Conservation (phyloP, 2,329 filamentous ascomycete genomes). For the Clathrospora elynae region DNA sequence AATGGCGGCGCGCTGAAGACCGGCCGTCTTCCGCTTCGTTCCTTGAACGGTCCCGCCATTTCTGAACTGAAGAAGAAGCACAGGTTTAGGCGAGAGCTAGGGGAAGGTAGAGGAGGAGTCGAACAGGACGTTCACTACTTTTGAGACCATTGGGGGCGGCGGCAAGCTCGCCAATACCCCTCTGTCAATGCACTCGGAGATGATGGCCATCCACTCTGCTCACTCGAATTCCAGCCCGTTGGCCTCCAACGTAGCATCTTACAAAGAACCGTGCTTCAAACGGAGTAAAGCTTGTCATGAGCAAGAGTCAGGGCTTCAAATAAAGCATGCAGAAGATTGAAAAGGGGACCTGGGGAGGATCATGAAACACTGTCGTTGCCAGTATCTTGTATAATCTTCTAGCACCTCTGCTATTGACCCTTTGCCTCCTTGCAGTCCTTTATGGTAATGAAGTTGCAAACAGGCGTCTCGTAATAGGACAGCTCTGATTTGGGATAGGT, state of each 20-base stretch:
- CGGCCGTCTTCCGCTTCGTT: slow-evolving; percentile 43
- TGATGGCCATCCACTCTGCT: slow-evolving; percentile 61
- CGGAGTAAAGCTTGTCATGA: no score
- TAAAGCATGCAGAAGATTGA: no score
- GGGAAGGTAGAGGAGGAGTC: slow-evolving; percentile 1
- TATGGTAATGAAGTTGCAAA: no score
- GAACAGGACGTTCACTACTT: slow-evolving; percentile 46
- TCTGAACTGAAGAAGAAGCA: slow-evolving; percentile 45
- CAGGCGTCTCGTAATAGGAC: no score
- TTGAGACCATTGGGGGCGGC: slow-evolving; percentile 48
- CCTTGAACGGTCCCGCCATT: slow-evolving; percentile 45
- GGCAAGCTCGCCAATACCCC: slow-evolving; percentile 49
- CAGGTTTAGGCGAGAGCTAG: slow-evolving; percentile 19
- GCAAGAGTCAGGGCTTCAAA: no score
- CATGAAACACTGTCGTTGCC: no score
- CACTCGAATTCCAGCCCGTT: slow-evolving; percentile 53
- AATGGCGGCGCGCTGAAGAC: slow-evolving; percentile 58
- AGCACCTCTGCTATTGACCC: no score
- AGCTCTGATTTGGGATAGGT: no score
- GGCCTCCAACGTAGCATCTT: slow-evolving; percentile 51
- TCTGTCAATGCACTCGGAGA: slow-evolving; percentile 61
- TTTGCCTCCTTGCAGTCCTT: no score
- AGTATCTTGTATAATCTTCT: no score
- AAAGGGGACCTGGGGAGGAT: no score
- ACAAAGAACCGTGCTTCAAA: slow-evolving; percentile 58